Evolutionary conservation across 129 eudicot genomes (phyloP), one percentile per base, ranked within the genome.

Genomic region (Tagetes patula): DNA sequence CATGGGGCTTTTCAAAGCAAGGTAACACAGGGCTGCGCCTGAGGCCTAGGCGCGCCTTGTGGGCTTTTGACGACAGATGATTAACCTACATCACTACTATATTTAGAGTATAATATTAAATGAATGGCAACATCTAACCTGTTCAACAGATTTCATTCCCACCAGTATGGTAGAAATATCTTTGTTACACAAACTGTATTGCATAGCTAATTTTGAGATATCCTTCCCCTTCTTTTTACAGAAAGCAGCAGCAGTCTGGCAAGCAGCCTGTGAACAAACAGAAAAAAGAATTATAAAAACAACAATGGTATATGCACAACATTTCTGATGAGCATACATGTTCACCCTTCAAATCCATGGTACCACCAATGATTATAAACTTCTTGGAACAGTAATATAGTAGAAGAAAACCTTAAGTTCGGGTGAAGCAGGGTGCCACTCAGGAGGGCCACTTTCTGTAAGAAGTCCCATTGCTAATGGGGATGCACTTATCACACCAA

Each of bases 401-500:
- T 4, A 39, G 50, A 66, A 33, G 63, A 68, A 41, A 61, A 93
- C 99, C 96, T 90, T 83, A 31, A 94, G 89, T 74, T 88, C 91
- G 42, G 86, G 76, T 63, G 99, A 76, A 71, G 99, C 99, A 62
- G 97, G 99, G 74, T 94, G 99, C 99, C 99, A 90, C 36, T 79
- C 91, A 60, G 99, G 99, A 65, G 96, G 93, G 42, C 96, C 97
- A 76, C 56, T 86, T 72, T 94, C 97, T 53, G 99, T 94, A 61
- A 94, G 97, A 86, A 94, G 99, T 43, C 99, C 99, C 99, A 94
- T 94, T 64, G 99, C 84, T 43, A 94, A 79, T 7, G 98, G 98
- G 70, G 98, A 87, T 67, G 97, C 98, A 80, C 90, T 87, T 50
- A 94, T 94, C 67, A 94, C 90, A 69, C 97, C 98, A 4, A 94